A percentile compares a stretch with the other conserved stretches of the same genome.
These are phyloP conservation scores for Elsinoe australis DNA, from an alignment of 2,329 filamentous ascomycete species.

Conservation along the genomic window DNA sequence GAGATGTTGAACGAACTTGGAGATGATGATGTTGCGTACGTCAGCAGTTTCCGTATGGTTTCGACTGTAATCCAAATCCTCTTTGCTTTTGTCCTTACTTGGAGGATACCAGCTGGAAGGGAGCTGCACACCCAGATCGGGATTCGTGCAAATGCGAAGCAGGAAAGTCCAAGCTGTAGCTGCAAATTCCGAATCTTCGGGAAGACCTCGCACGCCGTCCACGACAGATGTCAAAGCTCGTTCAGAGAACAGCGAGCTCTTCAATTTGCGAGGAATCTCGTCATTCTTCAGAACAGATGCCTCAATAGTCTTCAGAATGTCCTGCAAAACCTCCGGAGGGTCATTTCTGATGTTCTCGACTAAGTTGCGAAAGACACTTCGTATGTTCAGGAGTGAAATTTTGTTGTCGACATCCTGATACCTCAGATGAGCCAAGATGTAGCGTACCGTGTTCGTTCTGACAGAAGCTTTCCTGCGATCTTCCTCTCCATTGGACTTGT, in stretches of 20 bases:
- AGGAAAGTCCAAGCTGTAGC: conserved; percentile 64
- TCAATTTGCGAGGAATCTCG: conserved; percentile 63
- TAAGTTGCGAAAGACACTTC: conserved; percentile 58
- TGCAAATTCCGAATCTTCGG: conserved; percentile 37
- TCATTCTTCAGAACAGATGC: conserved; percentile 66
- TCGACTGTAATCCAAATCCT: conserved; percentile 12
- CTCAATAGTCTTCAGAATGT: conserved; percentile 65
- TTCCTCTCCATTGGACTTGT: conserved; percentile 53
- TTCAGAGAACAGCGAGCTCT: conserved; percentile 67
- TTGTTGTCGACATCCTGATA: conserved; percentile 71
- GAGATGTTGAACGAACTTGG: conserved; percentile 69
- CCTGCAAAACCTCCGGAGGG: conserved; percentile 63
- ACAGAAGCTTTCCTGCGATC: conserved; percentile 62
- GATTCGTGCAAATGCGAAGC: conserved; percentile 63
- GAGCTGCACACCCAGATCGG: conserved; percentile 64
- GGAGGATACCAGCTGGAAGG: conserved; percentile 81
- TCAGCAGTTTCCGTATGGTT: conserved; percentile 38
- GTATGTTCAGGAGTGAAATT: conserved; percentile 71
- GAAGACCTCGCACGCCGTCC: not conserved
- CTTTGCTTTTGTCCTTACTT: conserved; percentile 43
- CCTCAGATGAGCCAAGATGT: conserved; percentile 70
- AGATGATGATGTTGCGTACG: conserved; percentile 67
- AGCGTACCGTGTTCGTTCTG: conserved; percentile 72
- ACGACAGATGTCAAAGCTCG: conserved; percentile 61
- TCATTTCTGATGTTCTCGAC: conserved; percentile 74